Percentiles rank a stretch among this genome's conserved stretches.
Conservation (phyloP, 208 protist species). For the Leishmania mexicana region DNA sequence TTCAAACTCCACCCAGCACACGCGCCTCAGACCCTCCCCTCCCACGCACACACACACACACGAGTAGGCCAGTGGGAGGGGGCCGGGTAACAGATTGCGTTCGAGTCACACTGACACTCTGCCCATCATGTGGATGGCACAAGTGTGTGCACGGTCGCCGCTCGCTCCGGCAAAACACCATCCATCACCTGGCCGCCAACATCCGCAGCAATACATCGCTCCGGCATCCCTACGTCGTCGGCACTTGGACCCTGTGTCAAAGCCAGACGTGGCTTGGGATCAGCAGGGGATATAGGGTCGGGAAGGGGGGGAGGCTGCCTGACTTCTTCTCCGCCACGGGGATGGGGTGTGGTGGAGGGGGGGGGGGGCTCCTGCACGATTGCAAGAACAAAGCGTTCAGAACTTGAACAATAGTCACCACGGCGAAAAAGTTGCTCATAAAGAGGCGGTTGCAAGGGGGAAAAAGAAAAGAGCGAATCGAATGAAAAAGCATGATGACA, state of each 20-base stretch:
- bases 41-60: too few species aligned
- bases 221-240: background rate
- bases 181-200: background rate
- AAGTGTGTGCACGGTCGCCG: background rate
- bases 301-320: background rate
- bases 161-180: background rate
- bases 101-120: background rate
- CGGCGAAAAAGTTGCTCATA: background rate
- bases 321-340: background rate
- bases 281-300: background rate
- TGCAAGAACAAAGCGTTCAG: background rate
- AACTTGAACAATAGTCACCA: background rate
- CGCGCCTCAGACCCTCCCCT: background rate
- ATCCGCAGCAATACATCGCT: background rate
- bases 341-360: background rate
- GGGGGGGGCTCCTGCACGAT: too few species aligned
- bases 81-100: background rate
- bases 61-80: background rate
- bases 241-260: background rate
- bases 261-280: background rate
- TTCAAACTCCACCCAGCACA: background rate
- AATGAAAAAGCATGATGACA: background rate
- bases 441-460: background rate
- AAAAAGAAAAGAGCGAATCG: slow-evolving; percentile 8
- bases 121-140: background rate